Evolutionary conservation across 306 rosid species (phyloP).

Genomic region (Sindora glabra): DNA sequence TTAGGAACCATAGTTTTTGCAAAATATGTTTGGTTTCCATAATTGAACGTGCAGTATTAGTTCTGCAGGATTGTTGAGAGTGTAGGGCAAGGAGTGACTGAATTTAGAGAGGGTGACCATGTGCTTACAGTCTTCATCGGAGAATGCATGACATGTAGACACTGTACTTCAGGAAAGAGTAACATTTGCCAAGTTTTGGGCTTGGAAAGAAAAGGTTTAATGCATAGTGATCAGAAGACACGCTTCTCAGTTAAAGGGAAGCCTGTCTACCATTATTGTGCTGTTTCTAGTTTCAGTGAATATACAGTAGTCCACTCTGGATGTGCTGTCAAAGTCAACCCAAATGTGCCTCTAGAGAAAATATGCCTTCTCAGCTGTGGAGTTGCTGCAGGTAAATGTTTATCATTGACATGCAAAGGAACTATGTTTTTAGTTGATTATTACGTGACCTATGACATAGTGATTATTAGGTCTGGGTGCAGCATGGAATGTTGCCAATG

Average conservation of each 20-base stretch:
- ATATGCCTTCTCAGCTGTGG: constrained; percentile 93
- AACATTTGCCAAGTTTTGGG: constrained; percentile 78
- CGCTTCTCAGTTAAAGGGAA: constrained; percentile 78
- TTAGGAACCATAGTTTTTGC: background rate
- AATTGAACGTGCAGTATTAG: background rate
- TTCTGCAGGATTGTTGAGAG: constrained; percentile 89
- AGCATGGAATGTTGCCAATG: constrained; percentile 92
- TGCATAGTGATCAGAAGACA: constrained; percentile 92
- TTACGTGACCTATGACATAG: constrained; percentile 13
- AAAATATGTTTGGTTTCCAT: background rate
- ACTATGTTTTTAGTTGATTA: background rate
- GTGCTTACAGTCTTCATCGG: constrained; percentile 90
- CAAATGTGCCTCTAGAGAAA: constrained; percentile 64
- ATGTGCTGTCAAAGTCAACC: constrained; percentile 82
- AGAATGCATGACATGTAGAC: constrained; percentile 74
- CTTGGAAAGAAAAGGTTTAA: constrained; percentile 75
- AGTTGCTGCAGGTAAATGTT: constrained; percentile 76
- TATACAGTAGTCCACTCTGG: constrained; percentile 90
- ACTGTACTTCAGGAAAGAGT: constrained; percentile 73
- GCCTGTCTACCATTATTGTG: constrained; percentile 88
- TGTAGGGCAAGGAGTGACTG: constrained; percentile 77
- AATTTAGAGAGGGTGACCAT: constrained; percentile 75
- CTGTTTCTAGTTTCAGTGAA: constrained; percentile 93
- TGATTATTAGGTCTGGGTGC: constrained; percentile 74
- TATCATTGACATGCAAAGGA: background rate